Evolutionary conservation across 768 basidiomycete species (phyloP).

Genomic region (Suillus occidentalis): DNA sequence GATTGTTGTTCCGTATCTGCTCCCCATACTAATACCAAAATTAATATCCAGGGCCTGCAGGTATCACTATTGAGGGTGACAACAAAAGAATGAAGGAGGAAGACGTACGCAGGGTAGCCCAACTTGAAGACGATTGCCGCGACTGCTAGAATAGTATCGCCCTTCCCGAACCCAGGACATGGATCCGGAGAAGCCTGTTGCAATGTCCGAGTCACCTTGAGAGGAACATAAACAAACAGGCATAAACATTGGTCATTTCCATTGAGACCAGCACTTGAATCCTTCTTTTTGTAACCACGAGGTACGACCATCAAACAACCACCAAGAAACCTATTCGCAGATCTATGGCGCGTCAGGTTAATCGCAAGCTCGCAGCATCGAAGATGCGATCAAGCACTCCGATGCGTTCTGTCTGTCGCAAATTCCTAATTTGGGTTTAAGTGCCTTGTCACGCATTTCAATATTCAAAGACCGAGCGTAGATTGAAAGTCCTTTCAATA

Average conservation of each 20-base stretch:
- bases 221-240: not conserved
- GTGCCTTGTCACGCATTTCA: no score
- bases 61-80: not conserved
- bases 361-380: constrained; percentile 25
- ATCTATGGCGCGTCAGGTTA: constrained; percentile 23
- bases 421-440: no score
- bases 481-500: no score
- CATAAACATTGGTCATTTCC: constrained; percentile 8
- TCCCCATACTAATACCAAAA: no score
- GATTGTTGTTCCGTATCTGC: no score
- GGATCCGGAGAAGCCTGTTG: not conserved
- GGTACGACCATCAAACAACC: constrained; percentile 8
- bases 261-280: not conserved
- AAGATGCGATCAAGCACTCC: constrained; percentile 28
- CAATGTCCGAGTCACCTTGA: not conserved
- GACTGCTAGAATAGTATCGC: constrained; percentile 62
- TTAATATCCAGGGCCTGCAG: constrained; percentile 39
- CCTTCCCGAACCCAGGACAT: constrained; percentile 60
- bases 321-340: constrained; percentile 2
- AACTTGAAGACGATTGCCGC: constrained; percentile 56
- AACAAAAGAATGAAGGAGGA: not conserved
- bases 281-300: not conserved
- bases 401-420: constrained; percentile 19
- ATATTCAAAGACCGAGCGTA: no score
- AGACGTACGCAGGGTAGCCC: constrained; percentile 51